Base-by-base conservation (phyloP, 176 grass and related monocot species). In the Oryza nivara region DNA sequence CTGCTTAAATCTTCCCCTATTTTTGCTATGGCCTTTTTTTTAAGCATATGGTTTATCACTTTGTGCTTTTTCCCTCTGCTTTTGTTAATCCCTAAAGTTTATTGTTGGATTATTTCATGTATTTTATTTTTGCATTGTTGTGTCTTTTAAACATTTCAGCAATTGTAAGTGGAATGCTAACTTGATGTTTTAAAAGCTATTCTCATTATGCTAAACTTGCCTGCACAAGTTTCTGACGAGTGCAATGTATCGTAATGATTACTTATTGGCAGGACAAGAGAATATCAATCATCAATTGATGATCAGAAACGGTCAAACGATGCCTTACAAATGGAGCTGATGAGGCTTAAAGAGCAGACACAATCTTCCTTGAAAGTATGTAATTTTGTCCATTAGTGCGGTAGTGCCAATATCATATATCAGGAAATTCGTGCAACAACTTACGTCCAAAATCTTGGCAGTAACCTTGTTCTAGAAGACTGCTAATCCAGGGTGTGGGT, bases 281-380 rank as follows among this genome's bases (percentile, higher is more conserved):
- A 98, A 89, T 92, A 85, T 90, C 89, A 98, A 86, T 83, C 85
- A 61, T 67, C 84, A 78, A 71, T 88, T 78, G 78, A 92, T 68
- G 60, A 92, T 78, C 89, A 95, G 75, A 98, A 92, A 88, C 81
- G 48, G 60, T 82, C 90, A 19, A 95, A 88, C 46, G 65, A 86
- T 87, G 87, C 22, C 52, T 79, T 98, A 81, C 87, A 92, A 84
- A 88, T 72, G 78, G 89, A 98, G 68, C 76, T 95, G 74, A 80
- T 60, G 73, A 86, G 90, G 54, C 52, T 95, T 47, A 92, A 93
- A 82, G 87, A 44, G 2, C 87, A 92, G 73, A 86, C 54, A 32
- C 85, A 95, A 83, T 91, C 85, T 67, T 95, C 76, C 77, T 68
- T 76, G 79, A 87, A 93, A 89, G 96, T 98, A 95, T 20, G 86